Evolutionary conservation across 2,329 filamentous ascomycete species (phyloP).

Genomic region (Claviceps africana): DNA sequence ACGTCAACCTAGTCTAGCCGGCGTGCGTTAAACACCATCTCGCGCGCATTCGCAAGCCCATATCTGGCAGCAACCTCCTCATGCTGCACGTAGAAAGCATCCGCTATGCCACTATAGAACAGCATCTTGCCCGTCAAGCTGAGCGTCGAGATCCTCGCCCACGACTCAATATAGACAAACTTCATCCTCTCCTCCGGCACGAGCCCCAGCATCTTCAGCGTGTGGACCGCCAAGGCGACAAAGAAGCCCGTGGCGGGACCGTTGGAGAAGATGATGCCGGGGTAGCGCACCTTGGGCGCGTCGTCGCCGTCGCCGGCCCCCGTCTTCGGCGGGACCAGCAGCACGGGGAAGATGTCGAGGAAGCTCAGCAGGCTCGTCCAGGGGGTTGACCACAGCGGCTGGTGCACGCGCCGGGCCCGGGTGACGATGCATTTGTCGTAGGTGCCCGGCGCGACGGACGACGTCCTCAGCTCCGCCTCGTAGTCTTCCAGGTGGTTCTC

Average conservation of each 20-base stretch:
- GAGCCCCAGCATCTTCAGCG: slow-evolving; percentile 31
- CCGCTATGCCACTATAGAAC: slow-evolving; percentile 47
- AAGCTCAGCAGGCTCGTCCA: slow-evolving; percentile 53
- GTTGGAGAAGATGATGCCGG: slow-evolving; percentile 71
- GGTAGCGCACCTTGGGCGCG: slow-evolving; percentile 28
- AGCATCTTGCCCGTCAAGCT: slow-evolving; percentile 77
- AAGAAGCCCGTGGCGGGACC: slow-evolving; percentile 81
- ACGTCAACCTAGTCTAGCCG: slow-evolving; percentile 11
- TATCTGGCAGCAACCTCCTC: slow-evolving; percentile 40
- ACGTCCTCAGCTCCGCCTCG: slow-evolving; percentile 19
- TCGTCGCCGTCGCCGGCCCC: slow-evolving; percentile 9
- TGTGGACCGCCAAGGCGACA: slow-evolving; percentile 38
- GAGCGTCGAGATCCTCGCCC: slow-evolving; percentile 69
- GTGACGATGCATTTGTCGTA: slow-evolving; percentile 57
- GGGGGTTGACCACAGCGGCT: slow-evolving; percentile 61
- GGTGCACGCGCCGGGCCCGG: slow-evolving; percentile 69
- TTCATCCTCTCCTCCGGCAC: slow-evolving; percentile 44
- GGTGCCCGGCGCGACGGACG: slow-evolving; percentile 24
- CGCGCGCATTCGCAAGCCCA: slow-evolving; percentile 23
- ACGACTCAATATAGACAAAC: slow-evolving; percentile 81
- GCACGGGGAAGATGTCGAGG: slow-evolving; percentile 42
- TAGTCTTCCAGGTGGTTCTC: slow-evolving; percentile 50
- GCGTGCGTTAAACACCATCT: slow-evolving; percentile 25
- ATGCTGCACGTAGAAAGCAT: slow-evolving; percentile 77
- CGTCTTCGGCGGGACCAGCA: slow-evolving; percentile 25